Conservation (phyloP, 2,329 filamentous ascomycete genomes). For the Fusarium zealandicum region DNA sequence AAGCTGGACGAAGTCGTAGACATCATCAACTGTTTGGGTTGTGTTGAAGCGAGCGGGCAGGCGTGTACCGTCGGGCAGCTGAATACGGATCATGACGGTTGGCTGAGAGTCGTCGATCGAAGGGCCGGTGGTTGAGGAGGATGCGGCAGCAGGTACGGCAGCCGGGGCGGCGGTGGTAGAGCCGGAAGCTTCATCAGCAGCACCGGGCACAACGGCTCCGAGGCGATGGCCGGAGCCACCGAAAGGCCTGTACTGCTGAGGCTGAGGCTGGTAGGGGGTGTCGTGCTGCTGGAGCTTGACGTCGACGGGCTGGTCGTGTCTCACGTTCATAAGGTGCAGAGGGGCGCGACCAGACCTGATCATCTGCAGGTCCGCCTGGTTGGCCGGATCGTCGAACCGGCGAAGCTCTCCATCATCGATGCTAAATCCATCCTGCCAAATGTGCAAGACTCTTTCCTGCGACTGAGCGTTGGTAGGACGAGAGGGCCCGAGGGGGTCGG, state of each 20-base stretch:
- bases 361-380: constrained; percentile 74
- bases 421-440: constrained; percentile 87
- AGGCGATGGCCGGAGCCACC: constrained; percentile 74
- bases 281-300: constrained; percentile 81
- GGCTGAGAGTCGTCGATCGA: constrained; percentile 71
- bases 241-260: constrained; percentile 80
- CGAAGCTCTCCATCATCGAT: constrained; percentile 81
- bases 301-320: constrained; percentile 77
- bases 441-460: constrained; percentile 74
- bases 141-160: constrained; percentile 42
- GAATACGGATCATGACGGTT: constrained; percentile 74
- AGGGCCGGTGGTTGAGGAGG: constrained; percentile 45
- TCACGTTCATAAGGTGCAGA: constrained; percentile 78
- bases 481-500: constrained; percentile 59
- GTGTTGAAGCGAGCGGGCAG: constrained; percentile 84
- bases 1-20: constrained; percentile 77
- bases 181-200: constrained; percentile 33
- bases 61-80: constrained; percentile 78
- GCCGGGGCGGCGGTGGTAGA: constrained; percentile 26
- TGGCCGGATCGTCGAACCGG: constrained; percentile 80
- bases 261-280: constrained; percentile 71
- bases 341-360: constrained; percentile 81
- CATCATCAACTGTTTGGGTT: constrained; percentile 76
- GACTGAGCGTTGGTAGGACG: constrained; percentile 50
- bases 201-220: constrained; percentile 78